Base-by-base conservation (phyloP, 2,329 filamentous ascomycete species). In the Talaromyces pinophilus region DNA sequence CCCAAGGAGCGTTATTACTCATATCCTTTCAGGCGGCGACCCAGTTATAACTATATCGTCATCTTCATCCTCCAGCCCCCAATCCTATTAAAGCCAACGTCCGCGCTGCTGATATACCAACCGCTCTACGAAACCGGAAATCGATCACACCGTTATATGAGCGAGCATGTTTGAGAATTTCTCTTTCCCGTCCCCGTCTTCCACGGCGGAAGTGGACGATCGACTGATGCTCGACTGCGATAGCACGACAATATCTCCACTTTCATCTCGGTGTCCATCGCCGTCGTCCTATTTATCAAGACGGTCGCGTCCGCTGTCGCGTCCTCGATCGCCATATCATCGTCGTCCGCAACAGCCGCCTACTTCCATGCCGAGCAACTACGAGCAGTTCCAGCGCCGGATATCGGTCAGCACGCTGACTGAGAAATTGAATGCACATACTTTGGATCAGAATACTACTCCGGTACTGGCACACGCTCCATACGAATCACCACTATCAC, bases 281-380 rank as follows among this genome's bases (percentile, higher is more conserved):
- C 79, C 78, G n/a, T 74, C 74, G n/a, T 69, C 69, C 65, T 62
- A 54, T 55, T 70, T 73, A n/a, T 72, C 74, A 54, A 75, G 76
- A 22, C 73, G 75, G 46, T 70, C 70, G 15, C 74, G 71, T 64
- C 71, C 71, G 17, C 67, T 73, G 13, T 72, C 73, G 15, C 75
- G 73, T 40, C 73, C 76, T 2, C 76, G 75, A 46, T 62, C 66
- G 64, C 76, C 76, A 19, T 74, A 73, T 25, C 73, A 75, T 63
- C 75, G 74, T 67, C 75, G 75, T 44, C 73, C 72, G 25, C 77
- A 75, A n/a, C 60, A 62, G 25, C 76, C 78, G 22, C 79, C 79
- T 10, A 80, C 79, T 17, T 83, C 72, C 46, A 84, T 69, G 70
- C 81, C 71, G 76, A 79, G 78, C 76, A 81, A 48, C 52, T 79